Evolutionary conservation across 1,139 yeast genomes (phyloP).

Genomic region (Kodamaea sp.): DNA sequence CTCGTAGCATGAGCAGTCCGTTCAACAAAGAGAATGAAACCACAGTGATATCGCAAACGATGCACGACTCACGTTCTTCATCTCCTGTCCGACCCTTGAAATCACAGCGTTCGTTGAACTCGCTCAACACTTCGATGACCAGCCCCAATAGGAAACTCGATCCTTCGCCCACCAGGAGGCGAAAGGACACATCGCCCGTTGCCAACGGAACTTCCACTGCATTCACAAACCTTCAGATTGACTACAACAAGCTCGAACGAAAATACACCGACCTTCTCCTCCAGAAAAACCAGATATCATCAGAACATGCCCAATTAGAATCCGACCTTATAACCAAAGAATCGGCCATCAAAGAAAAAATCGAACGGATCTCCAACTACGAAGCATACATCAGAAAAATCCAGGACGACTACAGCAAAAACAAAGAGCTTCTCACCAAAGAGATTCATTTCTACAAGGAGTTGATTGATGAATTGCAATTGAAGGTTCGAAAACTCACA

Average conservation of each 20-base stretch:
- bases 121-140: slow-evolving; percentile 7
- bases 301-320: slow-evolving; percentile 26
- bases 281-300: slow-evolving; percentile 19
- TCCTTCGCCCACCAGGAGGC: slow-evolving; percentile 5
- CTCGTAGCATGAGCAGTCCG: slow-evolving; percentile 9
- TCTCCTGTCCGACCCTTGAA: slow-evolving; percentile 11
- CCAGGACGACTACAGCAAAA: slow-evolving; percentile 25
- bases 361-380: slow-evolving; percentile 19
- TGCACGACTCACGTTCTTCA: slow-evolving; percentile 4
- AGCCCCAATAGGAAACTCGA: slow-evolving; percentile 6
- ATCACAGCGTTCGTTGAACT: slow-evolving; percentile 12
- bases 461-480: slow-evolving; percentile 32
- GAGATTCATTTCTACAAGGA: slow-evolving; percentile 36
- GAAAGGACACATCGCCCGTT: slow-evolving; percentile 7
- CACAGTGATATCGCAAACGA: slow-evolving; percentile 12
- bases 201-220: slow-evolving; percentile 4
- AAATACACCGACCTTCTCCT: slow-evolving; percentile 31
- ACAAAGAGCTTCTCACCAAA: slow-evolving; percentile 30
- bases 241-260: slow-evolving; percentile 20
- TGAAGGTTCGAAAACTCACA: slow-evolving; percentile 28
- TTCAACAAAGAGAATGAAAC: slow-evolving; percentile 15
- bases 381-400: slow-evolving; percentile 23
- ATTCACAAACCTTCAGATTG: slow-evolving; percentile 10
- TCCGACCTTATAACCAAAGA: slow-evolving; percentile 22
- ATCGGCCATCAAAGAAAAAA: slow-evolving; percentile 20